Evolutionary conservation across 106 monocot species (phyloP).

Genomic region (Dioscorea alata): DNA sequence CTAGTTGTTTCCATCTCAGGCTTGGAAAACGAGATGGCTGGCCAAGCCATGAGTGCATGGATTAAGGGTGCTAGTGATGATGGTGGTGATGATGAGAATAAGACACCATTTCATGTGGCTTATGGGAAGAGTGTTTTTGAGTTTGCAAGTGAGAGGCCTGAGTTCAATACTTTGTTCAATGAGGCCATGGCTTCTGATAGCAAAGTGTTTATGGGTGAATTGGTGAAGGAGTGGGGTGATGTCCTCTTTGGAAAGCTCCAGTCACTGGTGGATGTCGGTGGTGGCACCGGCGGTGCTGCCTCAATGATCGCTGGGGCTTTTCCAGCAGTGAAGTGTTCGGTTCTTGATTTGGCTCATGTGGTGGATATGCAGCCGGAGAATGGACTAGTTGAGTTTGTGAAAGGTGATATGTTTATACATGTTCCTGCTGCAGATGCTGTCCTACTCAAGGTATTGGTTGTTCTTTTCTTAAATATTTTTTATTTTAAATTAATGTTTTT

Average conservation of each 20-base stretch:
- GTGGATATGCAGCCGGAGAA: background rate
- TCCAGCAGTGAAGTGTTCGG: constrained; percentile 7
- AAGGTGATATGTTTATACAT: constrained; percentile 7
- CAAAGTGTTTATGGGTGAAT: background rate
- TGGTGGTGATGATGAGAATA: too few relatives aligned
- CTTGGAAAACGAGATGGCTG: background rate
- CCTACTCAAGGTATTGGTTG: background rate
- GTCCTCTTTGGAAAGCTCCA: background rate
- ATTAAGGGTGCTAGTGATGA: background rate
- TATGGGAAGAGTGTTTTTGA: constrained; percentile 1
- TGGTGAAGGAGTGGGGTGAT: background rate
- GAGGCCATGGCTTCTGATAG: background rate
- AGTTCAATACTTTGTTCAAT: background rate
- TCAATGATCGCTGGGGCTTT: constrained; percentile 4
- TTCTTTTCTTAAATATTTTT: too few relatives aligned
- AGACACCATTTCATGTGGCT: background rate
- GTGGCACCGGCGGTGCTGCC: constrained; percentile 1
- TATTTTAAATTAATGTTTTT: too few relatives aligned
- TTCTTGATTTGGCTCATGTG: constrained; percentile 11
- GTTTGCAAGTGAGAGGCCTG: background rate
- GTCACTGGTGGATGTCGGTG: constrained; percentile 14
- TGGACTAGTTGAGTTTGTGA: background rate
- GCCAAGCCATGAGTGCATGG: background rate
- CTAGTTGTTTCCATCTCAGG: background rate
- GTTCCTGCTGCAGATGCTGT: constrained; percentile 9